These are phyloP conservation scores for Trichopus zeylanicus DNA, from an alignment of 116 monocot genomes.

Conservation along the genomic window DNA sequence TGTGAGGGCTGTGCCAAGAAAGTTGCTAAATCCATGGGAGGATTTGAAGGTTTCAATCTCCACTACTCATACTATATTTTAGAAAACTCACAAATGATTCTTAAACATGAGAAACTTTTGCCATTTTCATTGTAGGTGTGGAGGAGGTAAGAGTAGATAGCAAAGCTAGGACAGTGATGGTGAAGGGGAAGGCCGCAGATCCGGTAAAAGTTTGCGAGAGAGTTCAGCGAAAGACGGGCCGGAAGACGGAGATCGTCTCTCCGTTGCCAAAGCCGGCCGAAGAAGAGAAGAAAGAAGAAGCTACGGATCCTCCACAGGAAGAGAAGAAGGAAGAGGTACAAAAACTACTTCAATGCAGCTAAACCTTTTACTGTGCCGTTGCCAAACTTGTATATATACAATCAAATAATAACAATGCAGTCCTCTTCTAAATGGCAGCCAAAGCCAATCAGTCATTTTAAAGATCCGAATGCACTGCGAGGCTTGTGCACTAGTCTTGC, in stretches of 20 bases:
- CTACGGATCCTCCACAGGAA: slow-evolving; percentile 17
- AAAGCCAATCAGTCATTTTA: slow-evolving; percentile 42
- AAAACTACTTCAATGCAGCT: too few species aligned
- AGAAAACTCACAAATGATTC: too few species aligned
- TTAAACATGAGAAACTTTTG: too few species aligned
- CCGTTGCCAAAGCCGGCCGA: slow-evolving; percentile 46
- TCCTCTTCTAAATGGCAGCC: slow-evolving; percentile 14
- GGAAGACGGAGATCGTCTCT: slow-evolving; percentile 52
- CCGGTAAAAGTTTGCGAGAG: slow-evolving; percentile 42
- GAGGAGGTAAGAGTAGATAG: slow-evolving; percentile 47
- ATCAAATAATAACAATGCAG: too few species aligned
- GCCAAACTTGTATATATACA: too few species aligned
- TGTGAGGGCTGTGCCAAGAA: slow-evolving; percentile 77
- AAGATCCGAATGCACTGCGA: slow-evolving; percentile 79
- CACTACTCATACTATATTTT: too few species aligned
- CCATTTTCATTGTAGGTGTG: too few species aligned
- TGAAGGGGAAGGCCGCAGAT: slow-evolving; percentile 48
- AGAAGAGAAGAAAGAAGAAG: slow-evolving; percentile 41
- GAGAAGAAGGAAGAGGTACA: slow-evolving; percentile 68
- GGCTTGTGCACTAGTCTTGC: slow-evolving; percentile 48
- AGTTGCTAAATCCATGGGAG: slow-evolving; percentile 40
- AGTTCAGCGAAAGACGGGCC: slow-evolving; percentile 63
- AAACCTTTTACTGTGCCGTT: too few species aligned
- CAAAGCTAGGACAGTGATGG: slow-evolving; percentile 34
- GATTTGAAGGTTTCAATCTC: slow-evolving; percentile 41